Base-by-base conservation (phyloP, 441 rosid species). In the Aleurites moluccanus region DNA sequence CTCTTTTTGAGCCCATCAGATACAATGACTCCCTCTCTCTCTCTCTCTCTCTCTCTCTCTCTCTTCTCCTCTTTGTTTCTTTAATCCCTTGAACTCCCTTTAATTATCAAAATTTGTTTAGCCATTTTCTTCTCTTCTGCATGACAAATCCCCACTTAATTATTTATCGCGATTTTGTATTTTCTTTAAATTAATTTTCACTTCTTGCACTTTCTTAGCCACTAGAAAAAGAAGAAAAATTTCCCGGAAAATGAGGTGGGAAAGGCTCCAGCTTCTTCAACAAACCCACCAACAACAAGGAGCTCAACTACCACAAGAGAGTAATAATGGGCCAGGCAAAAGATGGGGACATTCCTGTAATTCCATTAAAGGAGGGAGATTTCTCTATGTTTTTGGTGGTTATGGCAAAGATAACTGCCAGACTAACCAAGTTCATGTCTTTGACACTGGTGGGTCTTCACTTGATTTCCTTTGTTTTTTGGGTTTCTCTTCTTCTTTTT, bases 341-440 rank as follows among this genome's bases (percentile, higher is more conserved):
- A 90, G 97, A 90, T 93, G 98, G 98, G 98, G 98, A 65, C 99
- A 96, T 83, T 90, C 97, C 71, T 91, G 97, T 81, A 93, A 96
- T 91, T 82, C 96, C 83, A 82, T 91, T 73, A 89, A 83, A 80
- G 93, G 94, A 42, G 97, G 97, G 70, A 83, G 85, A 81, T 87
- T 91, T 86, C 93, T 96, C 72, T 96, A 92, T 67, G 91, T 96
- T 27, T 93, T 92, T 68, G 99, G 99, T 81, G 98, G 99, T 52
- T 96, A 96, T 80, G 96, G 97, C 77, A 83, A 81, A 70, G 97
- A 93, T 80, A 92, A 96, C 84, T 85, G 97, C 83, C 97, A 93
- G 81, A 96, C 98, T 76, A 96, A 93, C 86, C 94, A 86, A 86
- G 99, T 96, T 76, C 96, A 93, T 81, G 94, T 91, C 85, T 96